Evolutionary conservation across 2,329 filamentous ascomycete species (phyloP), one percentile per base, ranked within the genome.

Genomic region (Bertia moriformis): DNA sequence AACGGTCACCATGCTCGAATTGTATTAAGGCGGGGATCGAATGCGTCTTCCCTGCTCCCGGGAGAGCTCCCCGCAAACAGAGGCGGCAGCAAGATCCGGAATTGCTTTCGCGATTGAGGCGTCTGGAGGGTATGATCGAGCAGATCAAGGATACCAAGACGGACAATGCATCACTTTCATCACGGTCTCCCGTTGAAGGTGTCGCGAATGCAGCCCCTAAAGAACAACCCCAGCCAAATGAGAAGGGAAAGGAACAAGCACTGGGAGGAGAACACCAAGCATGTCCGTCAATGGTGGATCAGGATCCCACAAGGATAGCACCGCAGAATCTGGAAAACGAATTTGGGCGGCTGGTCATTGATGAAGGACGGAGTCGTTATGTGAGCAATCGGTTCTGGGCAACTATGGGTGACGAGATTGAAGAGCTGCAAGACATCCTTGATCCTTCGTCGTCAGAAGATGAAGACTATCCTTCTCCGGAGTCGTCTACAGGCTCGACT

Each of bases 1-100:
- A 56, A 33, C 43, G 43, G 13, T 46, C 50, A 1, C 61, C 62
- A 1, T 68, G 65, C 40, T 58, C 58, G 4, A 67, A 66, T 43
- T 67, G 65, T 39, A 41, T 48, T 29, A 66, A 60, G 42, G 50
- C 60, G 2, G 44, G 48, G 14, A 48, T 48, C 14, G 49, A 58
- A 43, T 63, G 61, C 43, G 48, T 52, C 18, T 63, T 50, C 36
- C 40, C 52, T 12, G 40, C 48, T 14, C 52, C 52, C 7, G 45
- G 50, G 24, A 50, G 51, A 18, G 51, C 51, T 4, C 54, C 50
- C 44, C 48, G 51, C 29, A 51, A 45, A 40, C 44, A 42, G 19
- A 50, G 42, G 20, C 39, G 33, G 4, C 17, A 39, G 17, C 40
- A 40, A 3, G 39, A 45, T 35, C 10, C 32, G 32, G 33, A 19